Evolutionary conservation across 176 grass and related monocot species (phyloP), one percentile per base, ranked within the genome.

Genomic region (Oryza glumipatula): DNA sequence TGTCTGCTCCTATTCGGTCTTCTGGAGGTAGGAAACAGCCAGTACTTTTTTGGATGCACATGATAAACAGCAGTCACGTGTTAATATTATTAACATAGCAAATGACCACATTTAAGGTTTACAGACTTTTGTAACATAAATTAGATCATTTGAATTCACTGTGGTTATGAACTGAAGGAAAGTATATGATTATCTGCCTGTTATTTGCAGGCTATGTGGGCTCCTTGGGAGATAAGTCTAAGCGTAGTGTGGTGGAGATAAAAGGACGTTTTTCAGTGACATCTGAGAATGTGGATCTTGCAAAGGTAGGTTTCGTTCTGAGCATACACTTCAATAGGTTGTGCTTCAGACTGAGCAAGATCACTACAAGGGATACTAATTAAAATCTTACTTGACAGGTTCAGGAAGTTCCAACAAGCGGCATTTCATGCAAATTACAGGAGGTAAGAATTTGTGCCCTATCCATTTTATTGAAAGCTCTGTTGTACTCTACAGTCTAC

Each of bases 231-330:
- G 96, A 98, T 60, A 95, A 90, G 46, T 83, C 89, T 67, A 98
- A 90, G 35, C 89, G 81, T 52, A 97, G 88, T 80, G 81, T 90
- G 69, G 93, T 98, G 58, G 93, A 92, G 66, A 86, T 90, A 95
- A 98, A 95, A 91, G 96, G 93, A 39, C 91, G 96, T 48, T 95
- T 98, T 83, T 98, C 96, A 69, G 96, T 98, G 85, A 98, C 96
- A 80, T 98, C 96, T 70, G 96, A 98, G 88, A 98, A 92, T 76
- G 89, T 98, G 70, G 96, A 98, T 98, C 93, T 98, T 80, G 93
- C 80, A 82, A 98, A 98, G 91, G 96, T 98, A n/a, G 26, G 80
- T 86, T 48, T 32, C 16, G 15, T 52, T 23, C 51, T 58, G 36
- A 70, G 60, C 12, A 75, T 68, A 76, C 13, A 23, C 36, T 63